These are phyloP conservation scores for Spergularia bocconei DNA, from an alignment of 148 eudicot genomes.

Conservation along the genomic window DNA sequence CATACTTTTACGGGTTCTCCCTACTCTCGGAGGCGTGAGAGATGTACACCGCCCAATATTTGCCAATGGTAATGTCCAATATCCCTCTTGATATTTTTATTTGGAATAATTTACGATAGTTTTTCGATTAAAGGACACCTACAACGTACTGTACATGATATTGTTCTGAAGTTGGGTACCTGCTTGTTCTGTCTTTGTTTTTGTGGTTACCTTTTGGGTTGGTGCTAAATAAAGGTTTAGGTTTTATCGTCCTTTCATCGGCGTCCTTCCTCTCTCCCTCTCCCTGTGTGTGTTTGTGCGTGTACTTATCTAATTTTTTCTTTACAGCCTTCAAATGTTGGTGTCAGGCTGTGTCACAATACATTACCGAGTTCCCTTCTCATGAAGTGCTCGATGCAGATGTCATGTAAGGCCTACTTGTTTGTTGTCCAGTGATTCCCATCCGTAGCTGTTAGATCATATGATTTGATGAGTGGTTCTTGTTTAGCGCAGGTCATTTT, in stretches of 20 bases:
- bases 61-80: constrained; percentile 66
- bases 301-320: neutral
- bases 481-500: constrained; percentile 71
- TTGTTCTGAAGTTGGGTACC: neutral
- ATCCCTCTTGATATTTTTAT: neutral
- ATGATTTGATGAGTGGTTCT: constrained; percentile 23
- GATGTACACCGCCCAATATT: constrained; percentile 78
- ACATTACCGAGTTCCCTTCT: constrained; percentile 62
- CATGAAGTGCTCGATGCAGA: constrained; percentile 70
- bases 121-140: too few species aligned
- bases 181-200: neutral
- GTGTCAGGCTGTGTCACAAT: constrained; percentile 95
- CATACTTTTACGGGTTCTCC: constrained; percentile 82
- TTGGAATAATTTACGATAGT: too few species aligned
- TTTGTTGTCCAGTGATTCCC: constrained; percentile 16
- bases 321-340: constrained; percentile 92
- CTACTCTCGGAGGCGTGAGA: constrained; percentile 88
- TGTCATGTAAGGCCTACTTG: constrained; percentile 63
- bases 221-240: too few species aligned
- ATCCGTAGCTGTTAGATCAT: constrained; percentile 6
- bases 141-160: neutral
- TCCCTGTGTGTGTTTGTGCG: neutral
- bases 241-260: neutral
- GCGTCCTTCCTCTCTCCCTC: neutral
- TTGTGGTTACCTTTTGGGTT: too few species aligned